phyloP scores from a whole-genome alignment of 352 stramenopile species.

The Aphanomyces euteiches region DNA sequence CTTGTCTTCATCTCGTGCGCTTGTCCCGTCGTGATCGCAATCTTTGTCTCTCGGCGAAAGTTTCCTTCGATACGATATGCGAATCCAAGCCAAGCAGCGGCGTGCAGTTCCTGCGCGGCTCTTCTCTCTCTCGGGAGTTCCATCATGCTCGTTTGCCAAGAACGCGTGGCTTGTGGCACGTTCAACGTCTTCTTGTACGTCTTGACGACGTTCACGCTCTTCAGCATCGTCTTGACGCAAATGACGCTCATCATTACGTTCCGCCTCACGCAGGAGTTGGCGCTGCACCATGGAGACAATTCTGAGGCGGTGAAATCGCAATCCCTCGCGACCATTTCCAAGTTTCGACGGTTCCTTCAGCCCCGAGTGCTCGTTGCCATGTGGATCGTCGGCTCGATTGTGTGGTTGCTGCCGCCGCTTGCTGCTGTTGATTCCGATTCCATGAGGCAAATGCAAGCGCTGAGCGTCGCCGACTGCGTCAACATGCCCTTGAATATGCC shows the following conservation, averaged over 20 bases:
- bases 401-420: background rate
- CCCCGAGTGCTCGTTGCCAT: background rate
- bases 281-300: background rate
- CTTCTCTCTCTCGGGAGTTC: slow-evolving; percentile 10
- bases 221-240: slow-evolving; percentile 3
- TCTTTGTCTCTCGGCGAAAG: background rate
- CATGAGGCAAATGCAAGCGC: background rate
- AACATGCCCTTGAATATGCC: background rate
- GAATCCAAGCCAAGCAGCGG: slow-evolving; percentile 5
- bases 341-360: background rate
- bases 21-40: background rate
- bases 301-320: background rate
- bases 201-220: slow-evolving; percentile 2
- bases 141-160: slow-evolving; percentile 1
- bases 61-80: background rate
- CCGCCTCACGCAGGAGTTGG: slow-evolving; percentile 2
- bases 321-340: background rate
- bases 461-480: slow-evolving; percentile 12
- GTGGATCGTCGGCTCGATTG: background rate
- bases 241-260: slow-evolving; percentile 8
- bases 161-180: slow-evolving; percentile 6
- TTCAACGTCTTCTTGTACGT: slow-evolving; percentile 18
- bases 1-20: background rate
- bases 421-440: background rate
- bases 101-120: background rate